Evolutionary conservation across 805 yeast genomes (phyloP).

Genomic region (Alloascoidea hylecoeti): DNA sequence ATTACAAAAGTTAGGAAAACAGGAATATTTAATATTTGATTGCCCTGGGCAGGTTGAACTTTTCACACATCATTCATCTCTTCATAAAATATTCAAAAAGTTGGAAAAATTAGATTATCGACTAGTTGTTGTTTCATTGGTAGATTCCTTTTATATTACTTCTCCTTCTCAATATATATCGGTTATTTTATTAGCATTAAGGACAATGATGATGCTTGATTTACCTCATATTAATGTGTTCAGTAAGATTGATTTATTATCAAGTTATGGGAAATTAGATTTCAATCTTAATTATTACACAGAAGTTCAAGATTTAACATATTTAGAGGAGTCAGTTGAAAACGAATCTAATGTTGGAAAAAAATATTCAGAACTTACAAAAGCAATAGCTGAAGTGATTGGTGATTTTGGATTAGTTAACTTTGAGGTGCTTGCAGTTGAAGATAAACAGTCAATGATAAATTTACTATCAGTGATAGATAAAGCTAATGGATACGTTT

Average conservation of each 20-base stretch:
- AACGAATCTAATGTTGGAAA: conserved; percentile 61
- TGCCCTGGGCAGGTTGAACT: conserved; percentile 96
- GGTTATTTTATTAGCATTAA: conserved; percentile 58
- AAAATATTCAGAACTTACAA: conserved; percentile 54
- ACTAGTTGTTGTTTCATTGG: conserved; percentile 57
- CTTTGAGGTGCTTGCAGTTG: conserved; percentile 81
- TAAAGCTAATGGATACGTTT: conserved; percentile 85
- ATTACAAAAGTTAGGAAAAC: conserved; percentile 38
- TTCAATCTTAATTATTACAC: conserved; percentile 67
- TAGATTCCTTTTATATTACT: conserved; percentile 72
- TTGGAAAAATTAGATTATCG: conserved; percentile 59
- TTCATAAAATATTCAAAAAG: conserved; percentile 49
- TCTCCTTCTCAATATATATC: conserved; percentile 86
- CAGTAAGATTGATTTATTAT: conserved; percentile 76
- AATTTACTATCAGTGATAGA: conserved; percentile 64
- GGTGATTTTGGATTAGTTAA: conserved; percentile 80
- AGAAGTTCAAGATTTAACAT: conserved; percentile 74
- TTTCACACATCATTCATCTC: conserved; percentile 77
- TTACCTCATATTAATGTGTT: conserved; percentile 89
- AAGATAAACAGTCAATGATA: conserved; percentile 88
- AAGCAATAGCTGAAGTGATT: conserved; percentile 67
- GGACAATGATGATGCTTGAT: conserved; percentile 89
- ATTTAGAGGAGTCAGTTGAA: conserved; percentile 52
- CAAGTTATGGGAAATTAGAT: conserved; percentile 56
- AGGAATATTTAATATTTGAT: conserved; percentile 65